These are phyloP conservation scores for Tylopilus felleus DNA, from an alignment of 768 basidiomycete genomes.

Conservation along the genomic window DNA sequence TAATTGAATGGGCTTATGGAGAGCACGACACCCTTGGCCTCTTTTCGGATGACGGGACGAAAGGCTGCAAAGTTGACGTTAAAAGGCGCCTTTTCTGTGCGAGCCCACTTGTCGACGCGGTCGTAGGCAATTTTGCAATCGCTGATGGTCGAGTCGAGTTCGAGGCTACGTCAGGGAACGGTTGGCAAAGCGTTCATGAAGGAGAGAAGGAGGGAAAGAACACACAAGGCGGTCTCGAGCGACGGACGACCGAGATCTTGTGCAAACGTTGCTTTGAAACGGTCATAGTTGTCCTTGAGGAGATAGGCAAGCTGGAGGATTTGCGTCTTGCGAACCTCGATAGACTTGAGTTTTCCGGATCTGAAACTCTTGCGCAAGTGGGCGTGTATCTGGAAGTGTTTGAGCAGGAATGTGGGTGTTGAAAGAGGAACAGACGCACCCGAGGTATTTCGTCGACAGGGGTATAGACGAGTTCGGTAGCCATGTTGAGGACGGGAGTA, in stretches of 20 bases:
- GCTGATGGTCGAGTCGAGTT: slow-evolving; percentile 50
- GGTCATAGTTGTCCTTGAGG: slow-evolving; percentile 65
- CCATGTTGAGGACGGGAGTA: slow-evolving; percentile 8
- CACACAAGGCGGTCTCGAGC: slow-evolving; percentile 55
- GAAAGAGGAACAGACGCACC: slow-evolving; percentile 28
- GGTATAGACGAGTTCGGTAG: slow-evolving; percentile 41
- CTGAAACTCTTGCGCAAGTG: slow-evolving; percentile 56
- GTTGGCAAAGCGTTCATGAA: neutral
- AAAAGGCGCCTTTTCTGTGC: slow-evolving; percentile 56
- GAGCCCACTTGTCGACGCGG: slow-evolving; percentile 73
- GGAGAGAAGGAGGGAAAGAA: slow-evolving; percentile 19
- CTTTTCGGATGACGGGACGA: slow-evolving; percentile 64
- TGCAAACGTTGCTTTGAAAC: slow-evolving; percentile 55
- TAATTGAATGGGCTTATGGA: slow-evolving; percentile 77
- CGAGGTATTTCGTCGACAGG: slow-evolving; percentile 51
- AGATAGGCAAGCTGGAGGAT: slow-evolving; percentile 72
- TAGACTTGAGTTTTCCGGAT: slow-evolving; percentile 60
- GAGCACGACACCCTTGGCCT: slow-evolving; percentile 72
- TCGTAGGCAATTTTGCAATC: slow-evolving; percentile 57
- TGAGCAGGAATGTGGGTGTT: too few relatives aligned
- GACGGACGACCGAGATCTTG: slow-evolving; percentile 62
- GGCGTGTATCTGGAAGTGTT: slow-evolving; percentile 47
- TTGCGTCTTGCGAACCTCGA: slow-evolving; percentile 71
- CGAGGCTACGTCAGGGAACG: slow-evolving; percentile 45
- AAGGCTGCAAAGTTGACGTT: slow-evolving; percentile 54